Conservation (phyloP, 192 early-diverging fungal species). For the Backusella westeae region DNA sequence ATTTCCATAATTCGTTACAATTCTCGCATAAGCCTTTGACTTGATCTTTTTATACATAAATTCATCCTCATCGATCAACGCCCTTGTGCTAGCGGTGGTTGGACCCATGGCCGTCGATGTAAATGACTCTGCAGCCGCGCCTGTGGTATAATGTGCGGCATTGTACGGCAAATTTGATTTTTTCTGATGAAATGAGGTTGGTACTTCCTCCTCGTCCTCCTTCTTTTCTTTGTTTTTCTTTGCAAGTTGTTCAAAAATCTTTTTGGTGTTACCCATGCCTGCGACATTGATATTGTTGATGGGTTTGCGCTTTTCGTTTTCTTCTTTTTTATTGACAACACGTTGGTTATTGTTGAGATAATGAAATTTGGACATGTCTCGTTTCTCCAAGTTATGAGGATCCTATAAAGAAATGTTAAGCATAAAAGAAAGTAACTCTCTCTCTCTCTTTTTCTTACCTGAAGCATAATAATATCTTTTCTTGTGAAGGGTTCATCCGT, state of each 20-base stretch:
- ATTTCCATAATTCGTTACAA: conserved; percentile 82
- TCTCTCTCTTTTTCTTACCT: conserved; percentile 37
- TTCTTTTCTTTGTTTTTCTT: conserved; percentile 34
- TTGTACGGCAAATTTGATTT: conserved; percentile 62
- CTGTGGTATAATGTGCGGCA: conserved; percentile 82
- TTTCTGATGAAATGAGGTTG: conserved; percentile 30
- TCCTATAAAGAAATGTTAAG: conserved; percentile 46
- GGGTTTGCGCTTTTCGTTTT: conserved; percentile 47
- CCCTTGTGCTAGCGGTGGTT: conserved; percentile 67
- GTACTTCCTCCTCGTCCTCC: conserved; percentile 9
- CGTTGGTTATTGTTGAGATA: conserved; percentile 69
- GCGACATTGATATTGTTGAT: conserved; percentile 63
- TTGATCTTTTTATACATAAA: conserved; percentile 88
- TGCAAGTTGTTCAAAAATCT: conserved; percentile 54
- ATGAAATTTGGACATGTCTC: conserved; percentile 73
- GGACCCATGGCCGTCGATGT: conserved; percentile 84
- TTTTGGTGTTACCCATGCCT: conserved; percentile 56
- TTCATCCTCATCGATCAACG: conserved; percentile 77
- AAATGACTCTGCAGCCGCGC: conserved; percentile 73
- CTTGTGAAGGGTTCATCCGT: conserved; percentile 85
- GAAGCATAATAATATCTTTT: conserved; percentile 87
- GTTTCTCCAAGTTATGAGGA: conserved; percentile 69
- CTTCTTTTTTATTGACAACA: conserved; percentile 50
- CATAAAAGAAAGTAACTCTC: not conserved
- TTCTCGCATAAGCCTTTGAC: conserved; percentile 71